phyloP scores from a whole-genome alignment of 805 yeast species.

The Lipomyces lipofer region DNA sequence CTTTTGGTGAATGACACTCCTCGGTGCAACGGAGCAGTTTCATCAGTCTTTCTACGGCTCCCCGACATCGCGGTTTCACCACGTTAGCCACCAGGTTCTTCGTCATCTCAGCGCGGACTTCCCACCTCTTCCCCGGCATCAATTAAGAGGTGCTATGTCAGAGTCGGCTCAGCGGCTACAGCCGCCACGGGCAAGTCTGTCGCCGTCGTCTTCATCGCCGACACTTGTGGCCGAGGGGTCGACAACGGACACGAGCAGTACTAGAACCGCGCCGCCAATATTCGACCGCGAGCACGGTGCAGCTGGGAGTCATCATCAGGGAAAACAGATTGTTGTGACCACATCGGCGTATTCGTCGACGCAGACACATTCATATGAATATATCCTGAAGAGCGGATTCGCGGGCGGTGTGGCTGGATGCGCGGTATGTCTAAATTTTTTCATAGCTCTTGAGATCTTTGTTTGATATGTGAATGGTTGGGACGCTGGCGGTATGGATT shows the following conservation, averaged over 20 bases:
- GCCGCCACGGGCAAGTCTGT: not conserved
- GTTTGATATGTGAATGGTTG: too few relatives aligned
- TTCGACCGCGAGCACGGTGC: slow-evolving; percentile 5
- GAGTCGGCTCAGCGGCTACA: not conserved
- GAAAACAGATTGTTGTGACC: not conserved
- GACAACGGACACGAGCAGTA: not conserved
- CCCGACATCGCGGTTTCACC: too few relatives aligned
- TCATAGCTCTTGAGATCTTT: too few relatives aligned
- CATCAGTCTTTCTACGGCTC: too few relatives aligned
- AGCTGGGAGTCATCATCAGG: slow-evolving; percentile 5
- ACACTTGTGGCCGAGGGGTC: not conserved
- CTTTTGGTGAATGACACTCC: too few relatives aligned
- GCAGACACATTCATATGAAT: slow-evolving; percentile 46
- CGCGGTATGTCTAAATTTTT: slow-evolving; percentile 43
- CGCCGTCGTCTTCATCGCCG: not conserved
- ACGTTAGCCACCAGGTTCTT: too few relatives aligned
- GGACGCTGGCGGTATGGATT: not conserved
- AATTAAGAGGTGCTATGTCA: too few relatives aligned
- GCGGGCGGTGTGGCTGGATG: slow-evolving; percentile 97
- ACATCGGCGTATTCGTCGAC: slow-evolving; percentile 1
- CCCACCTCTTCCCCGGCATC: too few relatives aligned
- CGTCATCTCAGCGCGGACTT: too few relatives aligned
- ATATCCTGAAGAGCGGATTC: slow-evolving; percentile 77
- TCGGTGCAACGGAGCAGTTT: too few relatives aligned
- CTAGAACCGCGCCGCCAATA: not conserved